Conservation (phyloP, 78 protist species). For the Diacronema lutheri region DNA sequence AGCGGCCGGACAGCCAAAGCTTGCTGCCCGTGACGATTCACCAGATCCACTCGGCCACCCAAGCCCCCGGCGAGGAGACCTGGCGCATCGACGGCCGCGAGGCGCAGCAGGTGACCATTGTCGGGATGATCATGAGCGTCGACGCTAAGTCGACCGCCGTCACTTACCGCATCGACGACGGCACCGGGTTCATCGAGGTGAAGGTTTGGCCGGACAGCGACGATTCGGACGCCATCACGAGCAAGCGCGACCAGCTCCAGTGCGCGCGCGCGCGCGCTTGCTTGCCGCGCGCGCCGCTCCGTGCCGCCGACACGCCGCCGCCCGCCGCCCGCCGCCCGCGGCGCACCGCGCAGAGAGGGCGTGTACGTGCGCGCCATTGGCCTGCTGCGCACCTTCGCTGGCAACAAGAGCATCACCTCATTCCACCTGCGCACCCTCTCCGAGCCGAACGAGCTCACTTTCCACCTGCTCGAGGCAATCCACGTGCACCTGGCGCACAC, state of each 20-base stretch:
- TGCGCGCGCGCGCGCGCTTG: no score
- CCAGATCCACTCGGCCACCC: no score
- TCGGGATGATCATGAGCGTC: neutral
- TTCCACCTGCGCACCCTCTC: neutral
- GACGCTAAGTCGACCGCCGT: neutral
- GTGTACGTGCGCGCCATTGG: neutral
- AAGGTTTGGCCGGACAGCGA: no score
- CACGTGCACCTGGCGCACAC: neutral
- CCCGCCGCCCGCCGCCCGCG: no score
- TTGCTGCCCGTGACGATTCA: no score
- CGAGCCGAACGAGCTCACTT: neutral
- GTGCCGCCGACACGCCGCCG: no score
- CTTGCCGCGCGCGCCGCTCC: no score
- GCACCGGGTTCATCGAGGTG: neutral
- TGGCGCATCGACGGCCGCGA: neutral
- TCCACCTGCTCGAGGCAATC: neutral
- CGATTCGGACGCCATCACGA: no score
- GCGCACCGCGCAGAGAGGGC: neutral
- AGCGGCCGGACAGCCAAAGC: no score
- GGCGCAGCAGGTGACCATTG: neutral
- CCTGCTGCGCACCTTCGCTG: neutral
- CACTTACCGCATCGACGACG: neutral
- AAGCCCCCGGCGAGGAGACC: neutral
- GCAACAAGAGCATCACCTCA: neutral
- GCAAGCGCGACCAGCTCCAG: no score